phyloP scores from a whole-genome alignment of 176 grass and related monocot genomes.

The Aegilops sharonensis region DNA sequence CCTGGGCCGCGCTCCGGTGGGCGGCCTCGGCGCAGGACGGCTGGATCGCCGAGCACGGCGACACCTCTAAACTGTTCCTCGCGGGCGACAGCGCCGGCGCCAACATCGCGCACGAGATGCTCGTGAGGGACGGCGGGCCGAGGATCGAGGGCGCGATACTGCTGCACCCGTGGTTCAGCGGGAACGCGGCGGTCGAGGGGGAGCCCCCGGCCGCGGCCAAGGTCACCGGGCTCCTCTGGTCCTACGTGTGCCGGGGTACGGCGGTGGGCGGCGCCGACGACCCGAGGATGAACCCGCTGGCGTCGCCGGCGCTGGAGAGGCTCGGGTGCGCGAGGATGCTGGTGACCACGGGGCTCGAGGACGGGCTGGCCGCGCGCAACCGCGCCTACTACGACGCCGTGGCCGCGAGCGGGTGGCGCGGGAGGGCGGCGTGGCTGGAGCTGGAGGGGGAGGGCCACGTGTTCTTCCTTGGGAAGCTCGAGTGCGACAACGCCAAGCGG shows the following conservation, averaged over 20 bases:
- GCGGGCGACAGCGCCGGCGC: conserved; percentile 79
- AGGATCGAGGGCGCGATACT: conserved; percentile 43
- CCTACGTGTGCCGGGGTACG: conserved; percentile 32
- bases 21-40: conserved; percentile 25
- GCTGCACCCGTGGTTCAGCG: conserved; percentile 56
- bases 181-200: conserved; percentile 23
- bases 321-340: conserved; percentile 52
- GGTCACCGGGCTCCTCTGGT: conserved; percentile 25
- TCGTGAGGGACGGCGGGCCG: conserved; percentile 21
- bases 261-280: conserved; percentile 44
- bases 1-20: conserved; percentile 45
- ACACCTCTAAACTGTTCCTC: conserved; percentile 46
- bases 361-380: conserved; percentile 33
- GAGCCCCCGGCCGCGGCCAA: background rate
- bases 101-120: conserved; percentile 71
- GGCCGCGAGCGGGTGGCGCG: conserved; percentile 48
- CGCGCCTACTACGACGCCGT: conserved; percentile 44
- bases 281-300: conserved; percentile 50
- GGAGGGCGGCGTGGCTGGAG: conserved; percentile 38
- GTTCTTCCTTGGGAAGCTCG: conserved; percentile 44
- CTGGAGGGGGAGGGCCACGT: conserved; percentile 39
- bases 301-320: conserved; percentile 9
- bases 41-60: conserved; percentile 51
- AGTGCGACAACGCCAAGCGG: conserved; percentile 40
- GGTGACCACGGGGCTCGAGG: conserved; percentile 28